Evolutionary conservation across 2,329 filamentous ascomycete species (phyloP), one percentile per base, ranked within the genome.

Genomic region (Scedosporium apiospermum): DNA sequence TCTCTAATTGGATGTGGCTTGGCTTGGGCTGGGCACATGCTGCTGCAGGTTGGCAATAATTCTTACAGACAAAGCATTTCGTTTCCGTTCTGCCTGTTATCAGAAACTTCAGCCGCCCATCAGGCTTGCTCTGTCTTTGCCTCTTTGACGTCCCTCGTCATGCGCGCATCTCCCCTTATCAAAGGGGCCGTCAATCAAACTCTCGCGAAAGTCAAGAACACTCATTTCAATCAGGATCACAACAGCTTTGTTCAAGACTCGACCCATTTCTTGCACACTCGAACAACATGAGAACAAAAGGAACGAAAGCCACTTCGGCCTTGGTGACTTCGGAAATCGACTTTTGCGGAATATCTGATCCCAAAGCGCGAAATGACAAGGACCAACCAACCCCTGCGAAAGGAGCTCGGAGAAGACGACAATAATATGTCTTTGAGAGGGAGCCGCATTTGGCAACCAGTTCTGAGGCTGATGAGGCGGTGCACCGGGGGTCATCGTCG

Each of bases 381-480:
- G 34, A 38, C 27, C 27, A 30, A 30, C 27, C 27, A 30, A 30
- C 34, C 34, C 34, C 34, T 38, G 34, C 34, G 34, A 38, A 30
- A 34, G 30, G 6, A 38, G 34, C 34, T 49, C 44, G 16, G 44
- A 21, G 44, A 49, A 6, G 44, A 38, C 34, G 34, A 38, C 10
- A 38, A 38, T n/a, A 46, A 14, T 21, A 14, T 21, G 44, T 21
- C 16, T 49, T 55, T 14, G 51, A 55, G 21, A 55, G 51, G 23
- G 23, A 23, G 51, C 51, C 23, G 51, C 51, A 55, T 55, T 23
- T 26, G 51, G 51, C 51, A 55, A 55, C 18, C 51, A 55, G 51
- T 55, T 9, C 51, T 55, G 51, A 27, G 51, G 51, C 51, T 55
- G 51, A 55, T 55, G 51, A 55, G 51, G 51, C 51, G 51, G 51